phyloP scores from a whole-genome alignment of 83 land plant genomes.

The Thuja plicata region DNA sequence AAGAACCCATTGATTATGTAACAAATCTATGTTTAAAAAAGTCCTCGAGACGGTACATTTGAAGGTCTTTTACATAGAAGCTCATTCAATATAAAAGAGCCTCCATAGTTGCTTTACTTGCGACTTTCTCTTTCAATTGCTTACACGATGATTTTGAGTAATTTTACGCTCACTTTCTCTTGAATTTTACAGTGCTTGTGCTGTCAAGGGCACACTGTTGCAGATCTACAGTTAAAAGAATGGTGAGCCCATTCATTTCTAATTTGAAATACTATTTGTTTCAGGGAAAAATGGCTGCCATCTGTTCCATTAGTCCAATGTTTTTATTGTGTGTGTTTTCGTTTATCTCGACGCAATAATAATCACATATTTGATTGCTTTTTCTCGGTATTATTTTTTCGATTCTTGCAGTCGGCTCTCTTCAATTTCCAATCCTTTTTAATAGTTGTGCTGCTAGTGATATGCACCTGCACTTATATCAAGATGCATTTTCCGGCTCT shows the following conservation, averaged over 20 bases:
- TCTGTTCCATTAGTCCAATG: neutral
- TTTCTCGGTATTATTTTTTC: neutral
- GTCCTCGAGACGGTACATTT: too few relatives aligned
- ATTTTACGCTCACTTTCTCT: too few relatives aligned
- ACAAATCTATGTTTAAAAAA: too few relatives aligned
- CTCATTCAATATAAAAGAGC: too few relatives aligned
- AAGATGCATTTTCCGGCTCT: conserved; percentile 78
- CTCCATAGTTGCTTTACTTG: too few relatives aligned
- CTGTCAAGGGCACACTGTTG: neutral
- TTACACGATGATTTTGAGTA: too few relatives aligned
- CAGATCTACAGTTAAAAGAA: neutral
- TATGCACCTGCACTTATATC: conserved; percentile 81
- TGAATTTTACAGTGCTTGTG: neutral
- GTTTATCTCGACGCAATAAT: neutral
- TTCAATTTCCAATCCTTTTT: conserved; percentile 88
- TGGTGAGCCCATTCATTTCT: neutral
- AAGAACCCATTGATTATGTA: too few relatives aligned
- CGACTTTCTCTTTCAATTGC: too few relatives aligned
- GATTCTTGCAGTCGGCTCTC: conserved; percentile 68
- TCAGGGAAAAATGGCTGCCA: neutral
- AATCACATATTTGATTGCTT: neutral
- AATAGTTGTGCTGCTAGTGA: conserved; percentile 69
- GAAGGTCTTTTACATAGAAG: too few relatives aligned
- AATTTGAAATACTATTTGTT: neutral
- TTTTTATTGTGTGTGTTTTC: neutral